A percentile compares a stretch with the other conserved stretches of the same genome.
phyloP scores from a whole-genome alignment of 2,329 filamentous ascomycete genomes.

The Coleophoma crateriformis region DNA sequence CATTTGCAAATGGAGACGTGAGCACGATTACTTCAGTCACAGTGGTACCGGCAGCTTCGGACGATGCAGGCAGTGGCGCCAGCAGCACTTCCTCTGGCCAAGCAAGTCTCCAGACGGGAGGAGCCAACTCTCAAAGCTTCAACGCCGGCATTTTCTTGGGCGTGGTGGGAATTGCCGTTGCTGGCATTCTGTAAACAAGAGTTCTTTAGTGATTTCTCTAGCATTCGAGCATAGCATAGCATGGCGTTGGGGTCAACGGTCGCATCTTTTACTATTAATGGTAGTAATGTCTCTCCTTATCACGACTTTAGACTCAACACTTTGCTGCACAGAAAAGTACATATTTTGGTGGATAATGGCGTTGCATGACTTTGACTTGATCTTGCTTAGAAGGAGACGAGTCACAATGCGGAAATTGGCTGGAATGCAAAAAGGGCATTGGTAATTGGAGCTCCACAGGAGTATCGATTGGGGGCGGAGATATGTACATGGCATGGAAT shows the following conservation, averaged over 20 bases:
- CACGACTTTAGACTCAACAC: neutral
- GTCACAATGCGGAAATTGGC: too few relatives aligned
- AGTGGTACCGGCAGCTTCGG: neutral
- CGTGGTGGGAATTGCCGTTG: neutral
- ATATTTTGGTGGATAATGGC: too few relatives aligned
- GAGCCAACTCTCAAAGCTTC: neutral
- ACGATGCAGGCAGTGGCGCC: neutral
- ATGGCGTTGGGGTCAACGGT: neutral
- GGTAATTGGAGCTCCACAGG: too few relatives aligned
- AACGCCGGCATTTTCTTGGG: neutral
- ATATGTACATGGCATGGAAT: too few relatives aligned
- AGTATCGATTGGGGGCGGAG: too few relatives aligned
- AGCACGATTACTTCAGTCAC: neutral
- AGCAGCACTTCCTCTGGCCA: neutral
- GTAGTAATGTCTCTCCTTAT: constrained; percentile 2
- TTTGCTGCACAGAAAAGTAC: neutral
- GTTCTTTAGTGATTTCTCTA: neutral
- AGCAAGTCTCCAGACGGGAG: neutral
- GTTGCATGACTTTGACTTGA: too few relatives aligned
- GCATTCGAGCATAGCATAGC: constrained; percentile 1
- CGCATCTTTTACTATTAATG: neutral
- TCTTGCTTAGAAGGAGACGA: too few relatives aligned
- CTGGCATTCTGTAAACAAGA: neutral
- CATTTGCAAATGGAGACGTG: neutral
- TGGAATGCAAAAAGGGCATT: too few relatives aligned